A percentile compares a stretch with the other conserved stretches of the same genome.
Conservation (phyloP, 2,329 filamentous ascomycete genomes). For the Hymenoscyphus infarciens region DNA sequence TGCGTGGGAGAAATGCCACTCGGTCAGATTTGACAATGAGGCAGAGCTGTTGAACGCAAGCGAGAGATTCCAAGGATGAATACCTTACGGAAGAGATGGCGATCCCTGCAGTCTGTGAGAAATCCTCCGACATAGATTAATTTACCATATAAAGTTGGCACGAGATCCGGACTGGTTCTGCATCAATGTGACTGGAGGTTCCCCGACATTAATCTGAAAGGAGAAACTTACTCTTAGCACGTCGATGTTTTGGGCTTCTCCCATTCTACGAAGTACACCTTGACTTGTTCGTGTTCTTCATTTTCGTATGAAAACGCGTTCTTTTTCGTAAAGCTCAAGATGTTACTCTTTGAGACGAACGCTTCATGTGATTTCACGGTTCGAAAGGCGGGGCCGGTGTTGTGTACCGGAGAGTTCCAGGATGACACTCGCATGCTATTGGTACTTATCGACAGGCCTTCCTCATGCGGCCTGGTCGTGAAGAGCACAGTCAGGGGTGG, state of each 20-base stretch:
- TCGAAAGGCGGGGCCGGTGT: conserved; percentile 6
- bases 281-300: not conserved
- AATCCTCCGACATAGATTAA: conserved; percentile 18
- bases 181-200: conserved; percentile 2
- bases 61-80: conserved; percentile 14
- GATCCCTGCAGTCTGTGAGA: conserved; percentile 10
- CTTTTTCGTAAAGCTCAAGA: not conserved
- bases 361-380: not conserved
- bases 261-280: too few relatives aligned
- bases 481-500: not conserved
- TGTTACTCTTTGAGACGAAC: not conserved
- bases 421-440: not conserved
- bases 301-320: not conserved
- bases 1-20: conserved; percentile 1
- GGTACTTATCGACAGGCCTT: not conserved
- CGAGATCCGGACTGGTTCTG: conserved; percentile 9
- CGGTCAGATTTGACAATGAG: not conserved
- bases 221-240: not conserved
- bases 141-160: conserved; percentile 14
- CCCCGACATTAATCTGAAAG: conserved; percentile 14
- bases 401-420: conserved; percentile 1
- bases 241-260: not conserved
- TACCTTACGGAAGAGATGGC: not conserved
- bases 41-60: conserved; percentile 10
- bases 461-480: conserved; percentile 4